Percentiles rank a stretch among this genome's conserved stretches.
phyloP scores from a whole-genome alignment of 179 eudicot genomes.

The Dionaea muscipula region DNA sequence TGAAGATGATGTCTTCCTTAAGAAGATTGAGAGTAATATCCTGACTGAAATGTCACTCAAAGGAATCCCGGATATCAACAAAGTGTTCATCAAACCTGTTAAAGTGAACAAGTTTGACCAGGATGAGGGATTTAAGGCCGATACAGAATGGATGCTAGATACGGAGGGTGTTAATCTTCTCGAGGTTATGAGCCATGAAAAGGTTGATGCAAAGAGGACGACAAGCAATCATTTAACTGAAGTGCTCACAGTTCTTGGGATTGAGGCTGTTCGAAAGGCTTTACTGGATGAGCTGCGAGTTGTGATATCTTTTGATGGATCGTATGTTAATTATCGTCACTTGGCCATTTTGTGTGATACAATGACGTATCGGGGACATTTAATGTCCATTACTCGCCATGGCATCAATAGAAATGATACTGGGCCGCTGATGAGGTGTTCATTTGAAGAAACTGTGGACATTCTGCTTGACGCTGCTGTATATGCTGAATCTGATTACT shows the following conservation, averaged over 20 bases:
- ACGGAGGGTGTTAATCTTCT: slow-evolving; percentile 98
- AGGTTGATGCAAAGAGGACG: slow-evolving; percentile 86
- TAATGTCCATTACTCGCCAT: slow-evolving; percentile 98
- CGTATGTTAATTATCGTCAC: slow-evolving; percentile 90
- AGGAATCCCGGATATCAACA: slow-evolving; percentile 86
- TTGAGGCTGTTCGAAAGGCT: slow-evolving; percentile 89
- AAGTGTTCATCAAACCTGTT: slow-evolving; percentile 76
- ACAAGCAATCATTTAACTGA: slow-evolving; percentile 96
- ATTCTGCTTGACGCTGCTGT: slow-evolving; percentile 98
- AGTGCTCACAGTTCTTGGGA: slow-evolving; percentile 91
- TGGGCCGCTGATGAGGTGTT: slow-evolving; percentile 97
- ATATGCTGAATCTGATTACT: slow-evolving; percentile 74
- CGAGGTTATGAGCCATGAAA: slow-evolving; percentile 90
- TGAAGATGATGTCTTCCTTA: slow-evolving; percentile 96
- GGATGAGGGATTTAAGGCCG: slow-evolving; percentile 66
- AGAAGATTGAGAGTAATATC: slow-evolving; percentile 88
- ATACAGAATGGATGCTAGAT: slow-evolving; percentile 96
- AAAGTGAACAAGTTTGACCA: slow-evolving; percentile 79
- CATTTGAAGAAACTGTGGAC: slow-evolving; percentile 99
- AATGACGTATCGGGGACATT: slow-evolving; percentile 96
- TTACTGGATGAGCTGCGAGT: slow-evolving; percentile 87
- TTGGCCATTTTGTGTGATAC: slow-evolving; percentile 95
- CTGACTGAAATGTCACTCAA: slow-evolving; percentile 90
- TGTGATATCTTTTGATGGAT: slow-evolving; percentile 93
- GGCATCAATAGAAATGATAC: slow-evolving; percentile 93